Base-by-base conservation (phyloP, 2,329 filamentous ascomycete genomes). In the Metarhizium humberi region DNA sequence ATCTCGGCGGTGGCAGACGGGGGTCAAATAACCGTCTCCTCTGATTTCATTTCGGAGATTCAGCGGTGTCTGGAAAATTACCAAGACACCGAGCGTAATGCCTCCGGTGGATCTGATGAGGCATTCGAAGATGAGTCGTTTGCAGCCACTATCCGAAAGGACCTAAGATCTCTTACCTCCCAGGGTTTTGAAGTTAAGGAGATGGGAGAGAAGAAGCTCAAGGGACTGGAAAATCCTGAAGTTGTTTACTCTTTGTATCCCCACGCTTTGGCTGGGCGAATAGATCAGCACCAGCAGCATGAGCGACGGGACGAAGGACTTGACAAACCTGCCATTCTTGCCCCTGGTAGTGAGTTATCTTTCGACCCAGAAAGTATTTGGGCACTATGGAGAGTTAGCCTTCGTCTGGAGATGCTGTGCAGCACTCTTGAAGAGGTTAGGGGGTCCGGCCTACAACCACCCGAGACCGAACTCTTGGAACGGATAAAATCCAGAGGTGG, bases 161-260 rank as follows among this genome's bases (percentile, higher is more conserved):
- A 99, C 70, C 77, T 99, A 20, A 84, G 90, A 51, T 88, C 89
- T 32, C 79, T 99, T 30, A 94, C 86, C 62, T 91, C 86, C 50
- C 90, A 95, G 71, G 94, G 94, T 7, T 99, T 97, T 66, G 90
- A 96, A 68, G 91, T 97, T 66, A 96, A 96, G 71, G 92, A 96
- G 64, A 87, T 96, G 69, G 94, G 94, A 51, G 92, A 97, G 71
- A 87, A 87, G 62, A 96, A 96, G 67, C 79, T 99, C 55, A 99
- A 99, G 73, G 94, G 94, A 34, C 84, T 99, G 13, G 94, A 99
- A 71, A 99, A 99, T 67, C 92, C 94, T 0, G 94, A 99, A 69
- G 87, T 91, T 58, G 87, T 99, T 62, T 97, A 96, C 72, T 85
- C 95, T 56, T 88, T 99, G 69, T 99, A 96, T 68, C 92, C 94